A percentile compares a stretch with the other conserved stretches of the same genome.
These are phyloP conservation scores for Amanita thiersii DNA, from an alignment of 768 basidiomycete species.

Conservation along the genomic window DNA sequence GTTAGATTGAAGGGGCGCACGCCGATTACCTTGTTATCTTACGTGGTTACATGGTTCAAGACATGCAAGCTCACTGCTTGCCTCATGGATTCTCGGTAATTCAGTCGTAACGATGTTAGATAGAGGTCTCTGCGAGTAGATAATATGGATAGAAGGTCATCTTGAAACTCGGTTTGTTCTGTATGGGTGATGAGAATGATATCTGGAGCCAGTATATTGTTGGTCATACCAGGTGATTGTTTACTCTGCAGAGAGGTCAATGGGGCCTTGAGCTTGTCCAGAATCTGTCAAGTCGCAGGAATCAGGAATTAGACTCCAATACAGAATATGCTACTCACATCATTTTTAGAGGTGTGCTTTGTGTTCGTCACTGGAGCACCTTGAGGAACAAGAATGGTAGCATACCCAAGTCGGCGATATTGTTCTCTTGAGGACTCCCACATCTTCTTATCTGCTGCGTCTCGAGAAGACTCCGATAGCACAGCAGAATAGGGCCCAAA, in stretches of 20 bases:
- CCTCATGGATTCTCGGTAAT: conserved; percentile 52
- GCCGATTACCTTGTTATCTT: conserved; percentile 13
- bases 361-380: conserved; percentile 22
- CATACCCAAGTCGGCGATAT: conserved; percentile 50
- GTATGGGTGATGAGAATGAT: conserved; percentile 8
- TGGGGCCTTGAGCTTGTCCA: conserved; percentile 46
- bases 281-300: conserved; percentile 43
- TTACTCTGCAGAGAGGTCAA: conserved; percentile 49
- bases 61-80: conserved; percentile 73
- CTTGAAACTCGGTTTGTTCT: conserved; percentile 52
- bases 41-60: conserved; percentile 90
- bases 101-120: conserved; percentile 55
- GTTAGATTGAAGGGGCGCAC: not conserved
- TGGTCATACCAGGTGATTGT: conserved; percentile 38
- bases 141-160: conserved; percentile 57
- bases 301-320: not conserved
- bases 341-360: conserved; percentile 21
- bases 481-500: conserved; percentile 56
- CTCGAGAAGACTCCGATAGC: conserved; percentile 40
- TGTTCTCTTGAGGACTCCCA: conserved; percentile 49
- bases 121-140: conserved; percentile 73
- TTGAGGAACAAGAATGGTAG: conserved; percentile 41
- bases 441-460: conserved; percentile 41
- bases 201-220: not conserved
- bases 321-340: conserved; percentile 15